Percentiles rank a stretch among this genome's conserved stretches.
Conservation (phyloP, 2,329 filamentous ascomycete species). For the Echinosphaeria canescens region DNA sequence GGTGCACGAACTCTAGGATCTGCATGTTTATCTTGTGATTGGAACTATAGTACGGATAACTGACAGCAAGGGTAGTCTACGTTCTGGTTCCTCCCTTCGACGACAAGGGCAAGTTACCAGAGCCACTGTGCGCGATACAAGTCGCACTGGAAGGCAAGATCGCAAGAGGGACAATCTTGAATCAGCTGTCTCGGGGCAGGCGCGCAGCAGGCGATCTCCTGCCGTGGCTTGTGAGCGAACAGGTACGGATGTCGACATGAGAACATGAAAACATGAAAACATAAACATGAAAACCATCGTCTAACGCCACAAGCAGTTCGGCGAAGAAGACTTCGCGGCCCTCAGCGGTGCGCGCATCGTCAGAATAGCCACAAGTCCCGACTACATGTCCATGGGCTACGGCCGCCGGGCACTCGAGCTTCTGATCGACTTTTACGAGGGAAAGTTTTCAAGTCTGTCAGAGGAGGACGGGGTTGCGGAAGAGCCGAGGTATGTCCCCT, state of each 20-base stretch:
- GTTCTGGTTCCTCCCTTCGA: conserved; percentile 76
- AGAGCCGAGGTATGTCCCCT: too few relatives aligned
- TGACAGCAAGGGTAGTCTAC: too few relatives aligned
- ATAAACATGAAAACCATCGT: too few relatives aligned
- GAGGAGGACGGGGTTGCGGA: too few relatives aligned
- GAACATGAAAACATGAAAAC: too few relatives aligned
- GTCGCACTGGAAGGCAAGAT: conserved; percentile 90
- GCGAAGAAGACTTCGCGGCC: conserved; percentile 88
- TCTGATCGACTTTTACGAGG: conserved; percentile 82
- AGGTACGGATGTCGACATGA: too few relatives aligned
- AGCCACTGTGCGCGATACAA: conserved; percentile 88
- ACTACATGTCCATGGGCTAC: conserved; percentile 85
- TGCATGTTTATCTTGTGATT: too few relatives aligned
- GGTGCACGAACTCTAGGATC: too few relatives aligned
- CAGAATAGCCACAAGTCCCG: conserved; percentile 88
- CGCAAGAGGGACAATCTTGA: conserved; percentile 78
- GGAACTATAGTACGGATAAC: too few relatives aligned
- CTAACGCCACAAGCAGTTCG: conserved; percentile 94
- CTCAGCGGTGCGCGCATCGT: conserved; percentile 85
- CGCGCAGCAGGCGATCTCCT: conserved; percentile 84
- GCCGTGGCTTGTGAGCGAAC: conserved; percentile 95
- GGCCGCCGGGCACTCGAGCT: conserved; percentile 75
- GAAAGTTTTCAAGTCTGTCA: conserved; percentile 67
- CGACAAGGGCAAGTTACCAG: conserved; percentile 60
- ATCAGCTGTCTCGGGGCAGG: conserved; percentile 72